phyloP scores from a whole-genome alignment of 441 rosid species.

The Aleurites moluccanus region DNA sequence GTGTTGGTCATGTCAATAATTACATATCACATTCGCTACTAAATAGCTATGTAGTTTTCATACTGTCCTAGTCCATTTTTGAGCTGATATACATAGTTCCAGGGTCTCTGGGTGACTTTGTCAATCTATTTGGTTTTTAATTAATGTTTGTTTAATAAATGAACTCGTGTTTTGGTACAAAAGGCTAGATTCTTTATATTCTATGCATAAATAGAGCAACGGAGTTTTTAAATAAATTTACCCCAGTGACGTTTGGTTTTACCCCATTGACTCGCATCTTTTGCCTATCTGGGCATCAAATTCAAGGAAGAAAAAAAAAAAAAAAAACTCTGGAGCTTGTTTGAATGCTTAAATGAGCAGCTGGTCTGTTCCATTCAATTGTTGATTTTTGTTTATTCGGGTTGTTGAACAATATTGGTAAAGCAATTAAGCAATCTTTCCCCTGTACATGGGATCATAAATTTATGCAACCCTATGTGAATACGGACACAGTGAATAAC shows the following conservation, averaged over 20 bases:
- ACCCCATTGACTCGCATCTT: not conserved
- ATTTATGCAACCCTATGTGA: not conserved
- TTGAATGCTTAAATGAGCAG: not conserved
- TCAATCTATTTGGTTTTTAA: not conserved
- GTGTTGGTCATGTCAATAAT: too few species aligned
- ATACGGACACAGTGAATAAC: not conserved
- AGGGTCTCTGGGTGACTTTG: not conserved
- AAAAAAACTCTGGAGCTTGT: conserved; percentile 1
- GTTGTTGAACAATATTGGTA: not conserved
- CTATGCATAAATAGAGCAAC: not conserved
- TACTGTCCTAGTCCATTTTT: not conserved
- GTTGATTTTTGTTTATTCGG: not conserved
- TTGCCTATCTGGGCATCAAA: not conserved
- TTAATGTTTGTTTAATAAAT: not conserved
- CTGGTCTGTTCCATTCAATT: too few species aligned
- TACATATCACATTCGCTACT: not conserved
- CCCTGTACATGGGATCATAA: not conserved
- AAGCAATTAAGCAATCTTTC: not conserved
- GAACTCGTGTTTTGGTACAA: not conserved
- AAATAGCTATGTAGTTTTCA: not conserved
- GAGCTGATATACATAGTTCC: not conserved
- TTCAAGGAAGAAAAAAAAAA: not conserved
- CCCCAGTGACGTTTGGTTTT: not conserved
- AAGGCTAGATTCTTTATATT: not conserved
- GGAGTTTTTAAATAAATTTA: not conserved